These are phyloP conservation scores for sorghum (Sorghum bicolor) DNA, from an alignment of 176 grass and related monocot genomes.

Conservation along the genomic window Sorghum_bicolor_NCBIv3 NC_012873.2:62500001-62500500, in stretches of 20 bases:
- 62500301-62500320: neutral
- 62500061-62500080: neutral
- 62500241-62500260: neutral
- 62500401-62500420: too few relatives aligned
- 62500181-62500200: neutral
- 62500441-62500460: neutral
- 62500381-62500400: too few relatives aligned
- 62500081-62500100: neutral
- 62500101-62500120: neutral
- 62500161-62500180: neutral
- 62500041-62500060: neutral
- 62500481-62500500: neutral
- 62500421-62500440: neutral
- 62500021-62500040: conserved; percentile 2
- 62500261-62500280: neutral
- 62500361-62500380: neutral
- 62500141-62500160: neutral
- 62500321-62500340: neutral
- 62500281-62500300: neutral
- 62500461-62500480: neutral
- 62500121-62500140: neutral
- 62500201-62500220: neutral
- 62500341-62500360: neutral
- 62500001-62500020: neutral
- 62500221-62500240: neutral